phyloP scores from a whole-genome alignment of 352 stramenopile species.

The Phytophthora fragariaefolia region DNA sequence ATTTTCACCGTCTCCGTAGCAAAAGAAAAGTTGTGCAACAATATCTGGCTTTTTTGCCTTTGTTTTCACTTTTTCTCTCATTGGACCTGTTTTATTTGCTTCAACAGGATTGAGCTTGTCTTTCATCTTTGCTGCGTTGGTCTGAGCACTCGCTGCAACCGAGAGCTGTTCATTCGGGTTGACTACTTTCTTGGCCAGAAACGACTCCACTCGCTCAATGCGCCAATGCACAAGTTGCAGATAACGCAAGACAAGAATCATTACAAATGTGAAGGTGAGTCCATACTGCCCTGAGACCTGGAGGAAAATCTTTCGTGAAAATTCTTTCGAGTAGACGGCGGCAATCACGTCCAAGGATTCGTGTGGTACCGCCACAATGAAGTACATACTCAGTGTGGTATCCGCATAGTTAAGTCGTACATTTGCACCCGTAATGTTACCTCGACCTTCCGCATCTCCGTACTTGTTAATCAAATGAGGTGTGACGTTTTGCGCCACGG shows the following conservation, averaged over 20 bases:
- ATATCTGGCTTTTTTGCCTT: conserved; percentile 56
- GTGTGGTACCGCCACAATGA: conserved; percentile 73
- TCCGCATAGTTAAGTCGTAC: conserved; percentile 61
- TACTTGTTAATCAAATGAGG: conserved; percentile 79
- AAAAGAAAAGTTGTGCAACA: conserved; percentile 80
- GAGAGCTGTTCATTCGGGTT: conserved; percentile 27
- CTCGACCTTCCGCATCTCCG: conserved; percentile 60
- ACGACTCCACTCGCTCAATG: conserved; percentile 81
- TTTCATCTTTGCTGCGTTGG: conserved; percentile 12
- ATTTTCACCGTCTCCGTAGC: conserved; percentile 64
- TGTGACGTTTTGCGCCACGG: conserved; percentile 65
- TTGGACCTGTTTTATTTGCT: conserved; percentile 27
- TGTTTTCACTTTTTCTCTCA: neutral
- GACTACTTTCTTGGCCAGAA: conserved; percentile 67
- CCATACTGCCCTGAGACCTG: conserved; percentile 65
- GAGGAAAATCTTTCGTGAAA: conserved; percentile 63
- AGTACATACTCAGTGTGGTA: conserved; percentile 84
- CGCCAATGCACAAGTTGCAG: conserved; percentile 82
- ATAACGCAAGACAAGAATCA: conserved; percentile 60
- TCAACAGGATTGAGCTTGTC: conserved; percentile 9
- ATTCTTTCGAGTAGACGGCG: conserved; percentile 78
- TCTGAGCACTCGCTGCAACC: neutral
- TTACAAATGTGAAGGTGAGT: conserved; percentile 53
- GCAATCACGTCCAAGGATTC: conserved; percentile 65
- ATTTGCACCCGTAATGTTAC: conserved; percentile 72